Conservation (phyloP, 192 early-diverging fungal genomes). For the Coemansia brasiliensis region DNA sequence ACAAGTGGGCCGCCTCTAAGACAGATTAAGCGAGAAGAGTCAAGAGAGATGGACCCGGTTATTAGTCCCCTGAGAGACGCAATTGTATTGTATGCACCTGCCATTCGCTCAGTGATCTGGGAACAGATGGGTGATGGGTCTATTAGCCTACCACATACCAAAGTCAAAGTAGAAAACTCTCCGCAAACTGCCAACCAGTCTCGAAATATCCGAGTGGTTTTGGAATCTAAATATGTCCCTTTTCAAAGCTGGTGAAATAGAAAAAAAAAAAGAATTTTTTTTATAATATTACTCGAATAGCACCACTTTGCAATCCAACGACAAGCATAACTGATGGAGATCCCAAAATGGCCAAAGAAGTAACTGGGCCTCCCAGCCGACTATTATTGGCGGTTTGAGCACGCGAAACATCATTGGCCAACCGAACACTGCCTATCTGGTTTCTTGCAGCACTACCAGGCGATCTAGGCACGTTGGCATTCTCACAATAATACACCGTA, state of each 20-base stretch:
- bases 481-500: slow-evolving; percentile 52
- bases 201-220: slow-evolving; percentile 21
- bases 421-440: not conserved
- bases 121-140: slow-evolving; percentile 51
- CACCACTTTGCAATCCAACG: slow-evolving; percentile 34
- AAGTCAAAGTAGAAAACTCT: slow-evolving; percentile 37
- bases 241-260: slow-evolving; percentile 42
- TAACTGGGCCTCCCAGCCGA: slow-evolving; percentile 29
- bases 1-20: slow-evolving; percentile 39
- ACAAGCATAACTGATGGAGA: slow-evolving; percentile 38
- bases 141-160: slow-evolving; percentile 28
- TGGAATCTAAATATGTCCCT: slow-evolving; percentile 33
- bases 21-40: slow-evolving; percentile 1
- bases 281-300: slow-evolving; percentile 24
- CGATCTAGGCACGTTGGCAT: slow-evolving; percentile 15
- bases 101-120: slow-evolving; percentile 34
- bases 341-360: slow-evolving; percentile 21
- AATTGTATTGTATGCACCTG: slow-evolving; percentile 42
- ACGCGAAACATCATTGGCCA: slow-evolving; percentile 10
- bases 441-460: slow-evolving; percentile 9
- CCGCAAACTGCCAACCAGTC: not conserved
- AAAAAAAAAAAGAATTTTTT: too few species aligned
- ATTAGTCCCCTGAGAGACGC: slow-evolving; percentile 43
- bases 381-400: slow-evolving; percentile 28
- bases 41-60: slow-evolving; percentile 26